Percentiles rank a stretch among this genome's conserved stretches.
Evolutionary conservation across 2,329 filamentous ascomycete genomes (phyloP).

Genomic region (Diaporthe humulicola): DNA sequence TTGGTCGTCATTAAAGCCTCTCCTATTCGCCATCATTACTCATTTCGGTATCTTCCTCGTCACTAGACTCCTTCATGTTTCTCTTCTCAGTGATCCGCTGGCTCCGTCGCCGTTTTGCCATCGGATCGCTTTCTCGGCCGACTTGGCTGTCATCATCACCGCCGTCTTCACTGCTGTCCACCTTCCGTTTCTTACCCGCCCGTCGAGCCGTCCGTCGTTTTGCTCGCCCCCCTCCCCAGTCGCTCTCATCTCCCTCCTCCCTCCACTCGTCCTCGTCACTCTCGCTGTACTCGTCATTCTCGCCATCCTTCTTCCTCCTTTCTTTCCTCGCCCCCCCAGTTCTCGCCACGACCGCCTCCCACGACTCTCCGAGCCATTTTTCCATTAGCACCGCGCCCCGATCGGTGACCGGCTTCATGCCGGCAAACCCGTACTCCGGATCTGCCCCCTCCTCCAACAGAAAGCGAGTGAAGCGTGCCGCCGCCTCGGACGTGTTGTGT

Average conservation of each 20-base stretch:
- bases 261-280: not conserved
- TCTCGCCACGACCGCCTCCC: slow-evolving; percentile 21
- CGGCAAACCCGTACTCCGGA: not conserved
- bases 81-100: not conserved
- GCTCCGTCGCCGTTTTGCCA: not conserved
- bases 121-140: not conserved
- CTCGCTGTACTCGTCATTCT: not conserved
- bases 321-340: not conserved
- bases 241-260: not conserved
- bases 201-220: not conserved
- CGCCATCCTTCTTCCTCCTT: not conserved
- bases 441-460: slow-evolving; percentile 18
- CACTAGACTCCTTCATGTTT: not conserved
- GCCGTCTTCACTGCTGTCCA: not conserved
- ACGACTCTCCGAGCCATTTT: slow-evolving; percentile 17
- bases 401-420: not conserved
- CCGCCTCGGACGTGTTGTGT: slow-evolving; percentile 1
- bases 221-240: not conserved
- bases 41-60: not conserved
- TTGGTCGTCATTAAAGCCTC: not conserved
- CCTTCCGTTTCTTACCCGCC: slow-evolving; percentile 4
- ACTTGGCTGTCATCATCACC: slow-evolving; percentile 8
- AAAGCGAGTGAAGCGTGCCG: slow-evolving; percentile 15
- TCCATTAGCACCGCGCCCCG: not conserved
- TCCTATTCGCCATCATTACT: not conserved